phyloP scores from a whole-genome alignment of 2,329 filamentous ascomycete species.

The Trichoderma citrinoviride region DNA sequence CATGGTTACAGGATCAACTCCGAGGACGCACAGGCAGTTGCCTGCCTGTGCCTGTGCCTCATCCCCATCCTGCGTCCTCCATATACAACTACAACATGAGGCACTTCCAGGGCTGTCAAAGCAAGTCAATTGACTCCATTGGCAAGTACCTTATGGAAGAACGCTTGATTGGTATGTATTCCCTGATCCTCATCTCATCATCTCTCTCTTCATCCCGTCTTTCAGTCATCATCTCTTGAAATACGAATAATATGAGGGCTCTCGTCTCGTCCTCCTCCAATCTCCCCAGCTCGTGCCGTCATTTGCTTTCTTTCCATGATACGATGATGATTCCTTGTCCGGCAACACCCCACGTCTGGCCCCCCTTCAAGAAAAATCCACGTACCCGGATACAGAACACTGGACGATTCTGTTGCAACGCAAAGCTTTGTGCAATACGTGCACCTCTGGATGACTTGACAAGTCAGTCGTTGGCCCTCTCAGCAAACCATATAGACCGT shows the following conservation, averaged over 20 bases:
- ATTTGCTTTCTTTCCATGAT: not conserved
- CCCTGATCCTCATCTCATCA: no score
- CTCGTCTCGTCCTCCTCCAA: not conserved
- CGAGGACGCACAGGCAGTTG: not conserved
- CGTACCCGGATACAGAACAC: no score
- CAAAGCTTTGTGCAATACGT: no score
- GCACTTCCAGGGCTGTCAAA: no score
- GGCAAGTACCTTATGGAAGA: not conserved
- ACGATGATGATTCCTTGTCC: not conserved
- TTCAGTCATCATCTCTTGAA: not conserved
- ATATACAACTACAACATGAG: no score
- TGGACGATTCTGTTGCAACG: no score
- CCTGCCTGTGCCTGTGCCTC: not conserved
- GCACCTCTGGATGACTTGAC: no score
- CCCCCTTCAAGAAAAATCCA: not conserved
- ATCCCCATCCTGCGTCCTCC: not conserved
- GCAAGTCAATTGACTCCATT: not conserved
- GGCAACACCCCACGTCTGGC: not conserved
- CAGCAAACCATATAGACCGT: no score
- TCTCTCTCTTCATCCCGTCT: no score
- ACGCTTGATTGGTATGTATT: not conserved
- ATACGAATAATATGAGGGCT: not conserved
- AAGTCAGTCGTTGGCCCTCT: no score
- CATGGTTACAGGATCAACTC: no score
- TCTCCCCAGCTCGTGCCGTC: not conserved